Conservation (phyloP, 2,329 filamentous ascomycete genomes). For the Aspergillus ibericus region DNA sequence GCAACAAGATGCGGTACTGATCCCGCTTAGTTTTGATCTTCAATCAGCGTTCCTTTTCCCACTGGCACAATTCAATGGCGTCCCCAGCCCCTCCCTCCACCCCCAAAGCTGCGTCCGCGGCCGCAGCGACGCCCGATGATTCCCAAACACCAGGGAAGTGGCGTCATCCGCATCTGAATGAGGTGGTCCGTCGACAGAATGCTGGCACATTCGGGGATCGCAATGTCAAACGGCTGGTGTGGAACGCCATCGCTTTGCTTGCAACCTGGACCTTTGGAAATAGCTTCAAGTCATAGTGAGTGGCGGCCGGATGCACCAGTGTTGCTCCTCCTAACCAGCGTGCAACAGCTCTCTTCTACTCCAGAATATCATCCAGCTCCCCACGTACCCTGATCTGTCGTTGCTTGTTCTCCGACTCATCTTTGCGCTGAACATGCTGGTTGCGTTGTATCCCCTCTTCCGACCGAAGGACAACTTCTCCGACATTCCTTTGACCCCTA, state of each 20-base stretch:
- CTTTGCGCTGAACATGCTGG: constrained; percentile 67
- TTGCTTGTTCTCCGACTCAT: constrained; percentile 61
- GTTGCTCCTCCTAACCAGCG: constrained; percentile 15
- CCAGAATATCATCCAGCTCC: constrained; percentile 34
- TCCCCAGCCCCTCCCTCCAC: constrained; percentile 43
- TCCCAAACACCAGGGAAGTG: constrained; percentile 68
- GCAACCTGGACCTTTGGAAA: constrained; percentile 49
- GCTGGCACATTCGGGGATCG: constrained; percentile 74
- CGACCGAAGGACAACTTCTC: constrained; percentile 72
- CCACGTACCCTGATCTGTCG: constrained; percentile 46
- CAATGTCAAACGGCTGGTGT: constrained; percentile 69
- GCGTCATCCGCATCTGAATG: constrained; percentile 84
- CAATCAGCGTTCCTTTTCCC: constrained; percentile 6
- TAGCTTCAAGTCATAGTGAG: constrained; percentile 40
- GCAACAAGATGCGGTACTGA: background rate
- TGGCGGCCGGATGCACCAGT: background rate
- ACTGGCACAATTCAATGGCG: constrained; percentile 31
- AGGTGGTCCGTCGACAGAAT: constrained; percentile 80
- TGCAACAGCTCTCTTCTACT: constrained; percentile 37
- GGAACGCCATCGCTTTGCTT: constrained; percentile 63
- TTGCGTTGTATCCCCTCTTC: constrained; percentile 71
- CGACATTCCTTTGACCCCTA: constrained; percentile 89
- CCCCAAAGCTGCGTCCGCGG: constrained; percentile 33
- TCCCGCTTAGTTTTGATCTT: background rate
- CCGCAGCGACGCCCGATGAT: constrained; percentile 29